Conservation (phyloP, 257 asterid genomes). For the Nicotiana noctiflora region DNA sequence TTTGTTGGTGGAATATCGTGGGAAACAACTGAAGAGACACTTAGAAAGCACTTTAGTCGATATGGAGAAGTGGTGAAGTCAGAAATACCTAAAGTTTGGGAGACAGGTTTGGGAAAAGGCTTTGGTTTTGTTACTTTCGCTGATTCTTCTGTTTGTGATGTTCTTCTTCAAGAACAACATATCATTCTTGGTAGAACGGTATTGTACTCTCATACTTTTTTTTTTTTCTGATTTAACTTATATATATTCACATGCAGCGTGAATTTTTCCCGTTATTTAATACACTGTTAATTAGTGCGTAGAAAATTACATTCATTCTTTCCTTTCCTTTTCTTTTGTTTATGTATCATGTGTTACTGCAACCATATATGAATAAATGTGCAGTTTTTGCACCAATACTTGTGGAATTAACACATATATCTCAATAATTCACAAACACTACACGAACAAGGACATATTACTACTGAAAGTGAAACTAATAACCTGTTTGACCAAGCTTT, state of each 20-base stretch:
- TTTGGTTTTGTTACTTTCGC: slow-evolving; percentile 19
- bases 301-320: no score
- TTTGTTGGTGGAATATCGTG: slow-evolving; percentile 19
- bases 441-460: no score
- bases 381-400: not conserved
- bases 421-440: no score
- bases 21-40: not conserved
- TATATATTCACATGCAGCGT: no score
- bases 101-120: not conserved
- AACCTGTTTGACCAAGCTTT: no score
- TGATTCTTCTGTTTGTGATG: not conserved
- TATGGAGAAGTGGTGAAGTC: slow-evolving; percentile 7
- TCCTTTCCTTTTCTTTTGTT: not conserved
- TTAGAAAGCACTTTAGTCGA: not conserved
- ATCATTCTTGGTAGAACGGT: slow-evolving; percentile 13
- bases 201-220: not conserved
- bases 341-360: not conserved
- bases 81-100: not conserved
- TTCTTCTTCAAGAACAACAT: not conserved
- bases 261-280: no score
- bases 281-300: no score
- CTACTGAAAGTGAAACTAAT: not conserved
- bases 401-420: no score
- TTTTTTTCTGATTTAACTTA: not conserved
- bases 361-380: not conserved